Evolutionary conservation across 2,329 filamentous ascomycete genomes (phyloP).

Genomic region (Talaromyces sp.): DNA sequence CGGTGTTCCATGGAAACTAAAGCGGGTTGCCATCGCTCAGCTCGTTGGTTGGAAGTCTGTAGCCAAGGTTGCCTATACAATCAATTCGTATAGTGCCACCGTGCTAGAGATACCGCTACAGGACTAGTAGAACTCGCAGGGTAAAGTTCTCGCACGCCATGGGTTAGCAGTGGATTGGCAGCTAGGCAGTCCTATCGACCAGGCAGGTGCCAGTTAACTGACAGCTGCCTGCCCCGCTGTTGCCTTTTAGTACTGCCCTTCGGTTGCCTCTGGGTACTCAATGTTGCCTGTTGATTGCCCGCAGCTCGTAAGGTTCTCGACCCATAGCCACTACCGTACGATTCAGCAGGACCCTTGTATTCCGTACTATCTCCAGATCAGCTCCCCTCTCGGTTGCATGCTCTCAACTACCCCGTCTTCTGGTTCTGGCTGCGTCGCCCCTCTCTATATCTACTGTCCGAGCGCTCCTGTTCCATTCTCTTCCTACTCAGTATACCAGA

Average conservation of each 20-base stretch:
- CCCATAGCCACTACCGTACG: background rate
- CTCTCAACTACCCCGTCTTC: background rate
- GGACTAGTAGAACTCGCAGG: background rate
- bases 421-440: slow-evolving; percentile 2
- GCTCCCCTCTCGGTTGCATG: background rate
- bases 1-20: background rate
- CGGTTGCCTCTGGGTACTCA: background rate
- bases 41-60: background rate
- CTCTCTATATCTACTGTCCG: slow-evolving; percentile 15
- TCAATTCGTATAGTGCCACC: background rate
- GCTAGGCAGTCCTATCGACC: slow-evolving; percentile 5
- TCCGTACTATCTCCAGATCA: slow-evolving; percentile 7
- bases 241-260: slow-evolving; percentile 1
- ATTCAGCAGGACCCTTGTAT: background rate
- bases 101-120: background rate
- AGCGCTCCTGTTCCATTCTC: background rate
- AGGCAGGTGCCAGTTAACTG: slow-evolving; percentile 6
- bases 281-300: background rate
- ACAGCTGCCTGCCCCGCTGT: slow-evolving; percentile 12
- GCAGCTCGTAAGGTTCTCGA: slow-evolving; percentile 8
- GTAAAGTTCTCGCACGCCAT: background rate
- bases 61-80: background rate
- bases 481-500: background rate
- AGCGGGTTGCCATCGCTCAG: background rate
- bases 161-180: background rate